These are phyloP conservation scores for Solanum appendiculatum DNA, from an alignment of 257 asterid genomes.

Conservation along the genomic window DNA sequence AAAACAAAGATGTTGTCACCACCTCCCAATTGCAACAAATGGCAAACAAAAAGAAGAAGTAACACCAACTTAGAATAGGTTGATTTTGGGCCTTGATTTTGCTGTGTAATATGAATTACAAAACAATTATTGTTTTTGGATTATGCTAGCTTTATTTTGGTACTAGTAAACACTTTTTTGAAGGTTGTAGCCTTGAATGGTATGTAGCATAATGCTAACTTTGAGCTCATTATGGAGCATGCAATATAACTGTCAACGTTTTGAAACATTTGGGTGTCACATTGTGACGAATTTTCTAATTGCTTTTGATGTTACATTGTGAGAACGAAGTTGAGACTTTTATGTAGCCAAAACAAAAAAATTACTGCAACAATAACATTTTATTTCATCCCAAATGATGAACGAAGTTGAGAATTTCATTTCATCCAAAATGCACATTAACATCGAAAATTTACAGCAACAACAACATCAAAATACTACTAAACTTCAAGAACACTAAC, in stretches of 20 bases:
- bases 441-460: not conserved
- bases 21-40: not conserved
- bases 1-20: not conserved
- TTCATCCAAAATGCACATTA: not conserved
- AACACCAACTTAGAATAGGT: not conserved
- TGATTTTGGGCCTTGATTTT: not conserved
- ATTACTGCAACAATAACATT: not conserved
- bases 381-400: no score
- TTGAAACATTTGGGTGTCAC: not conserved
- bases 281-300: not conserved
- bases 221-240: not conserved
- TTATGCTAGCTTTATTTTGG: not conserved
- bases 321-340: not conserved
- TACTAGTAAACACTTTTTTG: not conserved
- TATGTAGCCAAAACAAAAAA: not conserved
- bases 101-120: not conserved
- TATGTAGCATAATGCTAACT: not conserved
- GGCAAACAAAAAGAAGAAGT: not conserved
- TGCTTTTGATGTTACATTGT: not conserved
- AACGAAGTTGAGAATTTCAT: no score
- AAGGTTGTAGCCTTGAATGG: not conserved
- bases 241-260: not conserved
- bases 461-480: not conserved
- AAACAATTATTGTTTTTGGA: not conserved
- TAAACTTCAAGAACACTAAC: no score